Conservation (phyloP, 345 rosid species). For the Eucalyptus regnans region DNA sequence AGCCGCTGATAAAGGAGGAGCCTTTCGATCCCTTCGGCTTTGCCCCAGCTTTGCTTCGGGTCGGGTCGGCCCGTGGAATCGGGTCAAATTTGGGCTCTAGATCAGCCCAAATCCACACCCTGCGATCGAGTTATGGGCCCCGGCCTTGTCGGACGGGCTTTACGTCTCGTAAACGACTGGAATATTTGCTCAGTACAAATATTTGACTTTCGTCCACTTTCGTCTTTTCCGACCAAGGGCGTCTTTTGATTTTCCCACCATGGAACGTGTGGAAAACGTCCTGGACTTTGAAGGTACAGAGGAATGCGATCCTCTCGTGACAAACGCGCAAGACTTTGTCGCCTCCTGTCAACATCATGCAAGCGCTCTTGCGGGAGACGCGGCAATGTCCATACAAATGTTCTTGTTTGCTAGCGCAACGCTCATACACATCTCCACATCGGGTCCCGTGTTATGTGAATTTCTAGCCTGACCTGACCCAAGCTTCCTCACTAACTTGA, state of each 20-base stretch:
- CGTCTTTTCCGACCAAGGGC: too few relatives aligned
- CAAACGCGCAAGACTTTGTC: neutral
- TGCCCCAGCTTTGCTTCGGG: too few relatives aligned
- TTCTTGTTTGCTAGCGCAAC: neutral
- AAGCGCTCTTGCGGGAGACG: neutral
- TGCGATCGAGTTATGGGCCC: neutral
- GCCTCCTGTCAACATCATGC: neutral
- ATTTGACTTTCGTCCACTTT: too few relatives aligned
- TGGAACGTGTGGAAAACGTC: too few relatives aligned
- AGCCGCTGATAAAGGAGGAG: neutral
- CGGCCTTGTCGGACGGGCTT: neutral
- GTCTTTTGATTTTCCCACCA: too few relatives aligned
- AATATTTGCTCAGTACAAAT: too few relatives aligned
- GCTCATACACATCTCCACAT: neutral
- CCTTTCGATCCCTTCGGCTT: neutral
- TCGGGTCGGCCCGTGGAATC: too few relatives aligned
- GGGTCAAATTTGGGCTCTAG: too few relatives aligned
- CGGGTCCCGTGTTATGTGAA: neutral
- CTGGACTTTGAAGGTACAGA: neutral
- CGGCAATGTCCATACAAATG: neutral
- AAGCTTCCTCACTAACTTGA: neutral
- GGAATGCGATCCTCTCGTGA: neutral
- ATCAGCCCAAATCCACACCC: neutral
- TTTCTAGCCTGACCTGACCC: neutral
- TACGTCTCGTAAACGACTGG: neutral